Percentiles rank a stretch among this genome's conserved stretches.
phyloP scores from a whole-genome alignment of 805 yeast species.

The Metschnikowia shivogae region DNA sequence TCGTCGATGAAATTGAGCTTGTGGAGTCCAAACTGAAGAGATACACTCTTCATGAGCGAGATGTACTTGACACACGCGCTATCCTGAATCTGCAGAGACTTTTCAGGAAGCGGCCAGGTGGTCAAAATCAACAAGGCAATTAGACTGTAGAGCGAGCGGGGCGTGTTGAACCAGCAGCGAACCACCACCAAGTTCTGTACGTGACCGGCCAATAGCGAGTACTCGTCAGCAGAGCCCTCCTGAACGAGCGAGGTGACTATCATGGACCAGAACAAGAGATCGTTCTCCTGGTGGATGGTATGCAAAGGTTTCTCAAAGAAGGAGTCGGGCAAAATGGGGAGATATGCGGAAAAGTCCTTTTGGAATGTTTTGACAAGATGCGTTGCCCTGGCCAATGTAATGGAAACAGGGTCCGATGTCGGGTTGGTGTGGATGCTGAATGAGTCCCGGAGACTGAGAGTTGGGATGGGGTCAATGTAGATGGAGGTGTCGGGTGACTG shows the following conservation, averaged over 20 bases:
- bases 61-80: conserved; percentile 34
- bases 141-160: conserved; percentile 38
- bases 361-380: conserved; percentile 10
- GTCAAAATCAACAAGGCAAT: conserved; percentile 39
- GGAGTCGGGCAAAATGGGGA: conserved; percentile 16
- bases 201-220: conserved; percentile 27
- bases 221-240: conserved; percentile 17
- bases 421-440: conserved; percentile 16
- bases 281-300: conserved; percentile 24
- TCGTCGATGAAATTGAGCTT: conserved; percentile 38
- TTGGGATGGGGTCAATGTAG: conserved; percentile 17
- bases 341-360: conserved; percentile 8
- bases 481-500: conserved; percentile 4
- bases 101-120: conserved; percentile 42
- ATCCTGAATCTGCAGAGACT: conserved; percentile 24
- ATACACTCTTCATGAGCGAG: conserved; percentile 35
- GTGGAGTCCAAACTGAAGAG: conserved; percentile 42
- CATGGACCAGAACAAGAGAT: conserved; percentile 40
- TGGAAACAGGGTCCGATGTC: conserved; percentile 9
- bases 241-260: conserved; percentile 32
- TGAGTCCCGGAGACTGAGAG: conserved; percentile 11
- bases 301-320: conserved; percentile 13
- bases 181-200: conserved; percentile 37
- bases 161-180: conserved; percentile 43
- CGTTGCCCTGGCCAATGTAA: conserved; percentile 11